Base-by-base conservation (phyloP, 345 rosid species). In the Camelina sativa region DNA sequence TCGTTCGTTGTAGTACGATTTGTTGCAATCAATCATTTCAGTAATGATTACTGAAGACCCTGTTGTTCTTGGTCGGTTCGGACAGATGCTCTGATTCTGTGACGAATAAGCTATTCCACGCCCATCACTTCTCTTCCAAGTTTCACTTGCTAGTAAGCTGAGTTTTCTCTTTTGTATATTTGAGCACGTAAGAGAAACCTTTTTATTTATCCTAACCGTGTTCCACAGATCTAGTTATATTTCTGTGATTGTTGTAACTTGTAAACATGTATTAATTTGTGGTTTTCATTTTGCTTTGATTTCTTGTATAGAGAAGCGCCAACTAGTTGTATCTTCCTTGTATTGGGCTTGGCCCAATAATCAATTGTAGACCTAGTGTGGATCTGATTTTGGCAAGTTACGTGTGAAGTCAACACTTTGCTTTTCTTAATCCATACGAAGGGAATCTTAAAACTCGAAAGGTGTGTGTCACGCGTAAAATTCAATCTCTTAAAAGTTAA, bases 91-190 rank as follows among this genome's bases (percentile, higher is more conserved):
- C 40, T 56, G 43, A 65, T 37, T n/a, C 38, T 74, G 51, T 74
- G 59, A 57, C 8, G 78, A 57, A 65, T 53, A 66, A 58, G 73
- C 10, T 67, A 59, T 41, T 67, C 25, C 67, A 58, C 1, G 13
- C 54, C 46, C 13, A 59, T 54, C 44, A 58, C 47, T 11, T 57
- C 35, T 32, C 28, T 55, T 72, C 53, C 68, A 72, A 51, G 76
- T 48, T 62, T 63, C 28, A 55, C 7, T 64, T 32, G 57, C 19
- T 25, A 43, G 20, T 40, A 62, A 51, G 15, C 51, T 60, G 28
- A 1, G 28, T 61, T 59, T 25, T 48, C 19, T 28, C 43, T n/a
- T 62, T 52, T 72, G 76, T 10, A 62, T 52, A 12, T 40, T 40
- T 28, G 44, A 52, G 35, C 69, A 41, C 23, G 25, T 63, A 30